These are phyloP conservation scores for Pelargonium fulgidum DNA, from an alignment of 441 rosid genomes.

Conservation along the genomic window DNA sequence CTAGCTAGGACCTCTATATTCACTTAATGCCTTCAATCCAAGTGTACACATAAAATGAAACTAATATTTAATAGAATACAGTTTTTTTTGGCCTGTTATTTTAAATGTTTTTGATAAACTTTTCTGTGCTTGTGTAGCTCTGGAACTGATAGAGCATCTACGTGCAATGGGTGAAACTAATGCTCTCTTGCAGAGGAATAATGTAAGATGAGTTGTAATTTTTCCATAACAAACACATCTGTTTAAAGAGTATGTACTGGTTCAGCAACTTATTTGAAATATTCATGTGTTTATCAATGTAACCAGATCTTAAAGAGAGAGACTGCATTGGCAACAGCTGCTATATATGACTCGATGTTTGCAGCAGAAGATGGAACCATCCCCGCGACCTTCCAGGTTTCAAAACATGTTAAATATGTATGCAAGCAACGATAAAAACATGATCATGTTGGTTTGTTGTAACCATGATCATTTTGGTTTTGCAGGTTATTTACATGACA, in stretches of 20 bases:
- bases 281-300: constrained; percentile 13
- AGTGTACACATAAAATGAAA: too few relatives aligned
- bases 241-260: not conserved
- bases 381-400: constrained; percentile 97
- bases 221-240: constrained; percentile 1
- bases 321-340: constrained; percentile 88
- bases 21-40: too few relatives aligned
- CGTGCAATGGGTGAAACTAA: constrained; percentile 97
- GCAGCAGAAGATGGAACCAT: constrained; percentile 82
- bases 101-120: not conserved
- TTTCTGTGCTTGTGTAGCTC: constrained; percentile 37
- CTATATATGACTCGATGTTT: constrained; percentile 86
- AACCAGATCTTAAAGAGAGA: constrained; percentile 70
- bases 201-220: constrained; percentile 31
- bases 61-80: too few relatives aligned
- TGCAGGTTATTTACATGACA: constrained; percentile 91
- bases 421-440: not conserved
- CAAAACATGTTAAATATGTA: not conserved
- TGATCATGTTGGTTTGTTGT: not conserved
- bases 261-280: constrained; percentile 12
- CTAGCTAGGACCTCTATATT: too few relatives aligned
- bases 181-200: constrained; percentile 78
- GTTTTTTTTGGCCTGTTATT: too few relatives aligned
- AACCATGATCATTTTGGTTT: constrained; percentile 4
- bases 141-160: constrained; percentile 91